These are phyloP conservation scores for Rhodotorula taiwanensis DNA, from an alignment of 768 basidiomycete genomes.

Conservation along the genomic window DNA sequence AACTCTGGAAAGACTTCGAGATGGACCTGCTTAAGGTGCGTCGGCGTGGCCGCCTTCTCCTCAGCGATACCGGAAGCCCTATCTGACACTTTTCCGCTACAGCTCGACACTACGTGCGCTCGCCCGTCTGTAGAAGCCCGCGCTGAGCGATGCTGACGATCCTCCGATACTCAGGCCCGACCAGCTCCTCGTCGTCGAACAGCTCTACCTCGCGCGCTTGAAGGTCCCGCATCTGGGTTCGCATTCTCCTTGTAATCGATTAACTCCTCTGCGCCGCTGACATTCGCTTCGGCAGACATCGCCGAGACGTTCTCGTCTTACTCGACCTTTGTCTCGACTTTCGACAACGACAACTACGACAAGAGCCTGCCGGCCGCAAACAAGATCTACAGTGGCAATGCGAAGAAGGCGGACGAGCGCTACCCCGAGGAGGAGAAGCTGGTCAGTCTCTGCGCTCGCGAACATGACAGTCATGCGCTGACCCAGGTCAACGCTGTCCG, in stretches of 20 bases:
- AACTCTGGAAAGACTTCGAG: slow-evolving; percentile 67
- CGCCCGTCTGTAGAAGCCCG: background rate
- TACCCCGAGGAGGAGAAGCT: slow-evolving; percentile 32
- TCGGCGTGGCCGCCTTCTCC: no score
- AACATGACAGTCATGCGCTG: background rate
- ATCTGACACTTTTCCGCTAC: background rate
- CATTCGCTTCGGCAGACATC: slow-evolving; percentile 51
- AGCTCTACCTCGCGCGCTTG: slow-evolving; percentile 60
- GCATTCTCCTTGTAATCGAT: slow-evolving; percentile 49
- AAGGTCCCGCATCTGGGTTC: slow-evolving; percentile 61
- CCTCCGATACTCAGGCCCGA: slow-evolving; percentile 45
- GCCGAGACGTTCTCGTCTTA: slow-evolving; percentile 78
- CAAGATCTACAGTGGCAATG: slow-evolving; percentile 52
- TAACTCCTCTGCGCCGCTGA: background rate
- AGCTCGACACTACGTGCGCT: slow-evolving; percentile 23
- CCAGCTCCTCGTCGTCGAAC: slow-evolving; percentile 54
- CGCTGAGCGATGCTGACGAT: background rate
- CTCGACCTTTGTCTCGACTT: slow-evolving; percentile 77
- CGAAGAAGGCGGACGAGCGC: slow-evolving; percentile 16
- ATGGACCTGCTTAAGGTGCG: slow-evolving; percentile 58
- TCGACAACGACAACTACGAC: slow-evolving; percentile 74
- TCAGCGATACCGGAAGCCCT: no score
- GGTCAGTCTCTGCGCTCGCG: background rate
- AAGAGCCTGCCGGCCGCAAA: slow-evolving; percentile 67
- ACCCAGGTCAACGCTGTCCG: background rate